Percentiles rank a stretch among this genome's conserved stretches.
Evolutionary conservation across 2,329 filamentous ascomycete species (phyloP).

Genomic region (Teratosphaeriaceae sp.): DNA sequence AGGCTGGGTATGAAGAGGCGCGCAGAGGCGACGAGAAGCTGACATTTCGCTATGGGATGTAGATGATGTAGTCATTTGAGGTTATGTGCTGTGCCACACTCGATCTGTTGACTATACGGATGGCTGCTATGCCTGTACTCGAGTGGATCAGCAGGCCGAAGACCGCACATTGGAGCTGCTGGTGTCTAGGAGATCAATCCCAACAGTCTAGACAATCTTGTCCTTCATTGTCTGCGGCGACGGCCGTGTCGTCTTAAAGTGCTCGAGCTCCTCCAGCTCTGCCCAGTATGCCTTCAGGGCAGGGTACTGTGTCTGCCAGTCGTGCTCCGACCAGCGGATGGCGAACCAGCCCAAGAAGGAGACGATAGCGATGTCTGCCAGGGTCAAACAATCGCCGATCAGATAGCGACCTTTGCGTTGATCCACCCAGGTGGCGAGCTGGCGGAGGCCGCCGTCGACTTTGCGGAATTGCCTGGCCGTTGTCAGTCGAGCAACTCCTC

Average conservation of each 20-base stretch:
- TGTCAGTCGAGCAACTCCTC: neutral
- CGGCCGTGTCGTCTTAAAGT: constrained; percentile 30
- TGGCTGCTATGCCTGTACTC: too few relatives aligned
- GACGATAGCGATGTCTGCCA: constrained; percentile 32
- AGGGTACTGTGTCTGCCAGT: constrained; percentile 30
- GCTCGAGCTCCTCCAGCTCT: constrained; percentile 38
- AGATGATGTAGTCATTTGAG: too few relatives aligned
- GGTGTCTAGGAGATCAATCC: too few relatives aligned
- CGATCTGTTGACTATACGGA: too few relatives aligned
- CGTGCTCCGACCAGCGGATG: constrained; percentile 27
- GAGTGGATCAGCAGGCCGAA: too few relatives aligned
- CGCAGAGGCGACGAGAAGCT: constrained; percentile 41
- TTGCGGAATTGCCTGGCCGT: constrained; percentile 29
- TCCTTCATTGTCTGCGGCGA: constrained; percentile 30
- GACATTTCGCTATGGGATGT: constrained; percentile 40
- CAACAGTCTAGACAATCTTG: constrained; percentile 30
- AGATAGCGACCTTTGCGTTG: constrained; percentile 20
- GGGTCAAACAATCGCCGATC: constrained; percentile 25
- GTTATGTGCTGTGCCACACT: too few relatives aligned
- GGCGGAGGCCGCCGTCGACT: constrained; percentile 29
- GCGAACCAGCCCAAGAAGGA: constrained; percentile 30
- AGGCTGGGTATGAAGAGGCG: constrained; percentile 30
- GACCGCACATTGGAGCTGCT: too few relatives aligned
- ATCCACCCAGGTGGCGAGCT: constrained; percentile 26
- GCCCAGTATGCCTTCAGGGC: constrained; percentile 40